Evolutionary conservation across 345 rosid genomes (phyloP).

Genomic region (Eucalyptus rudis): DNA sequence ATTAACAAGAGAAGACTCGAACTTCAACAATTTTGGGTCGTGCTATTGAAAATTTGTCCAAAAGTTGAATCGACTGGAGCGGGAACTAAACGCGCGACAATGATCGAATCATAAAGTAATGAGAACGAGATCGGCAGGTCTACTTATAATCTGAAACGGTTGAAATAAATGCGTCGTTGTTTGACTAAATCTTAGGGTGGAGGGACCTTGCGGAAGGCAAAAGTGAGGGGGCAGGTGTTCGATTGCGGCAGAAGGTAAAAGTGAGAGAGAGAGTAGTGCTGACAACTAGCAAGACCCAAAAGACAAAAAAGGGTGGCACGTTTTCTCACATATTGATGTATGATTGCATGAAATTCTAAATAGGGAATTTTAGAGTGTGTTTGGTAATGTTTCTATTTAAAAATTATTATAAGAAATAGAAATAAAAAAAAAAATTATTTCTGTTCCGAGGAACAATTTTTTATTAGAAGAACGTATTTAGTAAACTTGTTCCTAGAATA

Average conservation of each 20-base stretch:
- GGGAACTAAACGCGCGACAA: background rate
- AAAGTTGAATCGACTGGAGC: background rate
- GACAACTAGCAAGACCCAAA: background rate
- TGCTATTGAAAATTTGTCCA: background rate
- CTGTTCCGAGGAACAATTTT: accelerated
- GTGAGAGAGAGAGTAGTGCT: background rate
- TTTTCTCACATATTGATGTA: background rate
- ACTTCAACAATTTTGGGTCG: background rate
- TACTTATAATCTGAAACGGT: background rate
- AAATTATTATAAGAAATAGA: no score
- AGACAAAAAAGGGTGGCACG: background rate
- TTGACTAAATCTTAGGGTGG: background rate
- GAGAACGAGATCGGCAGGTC: background rate
- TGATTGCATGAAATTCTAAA: background rate
- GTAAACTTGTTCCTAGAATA: no score
- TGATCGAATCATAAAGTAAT: background rate
- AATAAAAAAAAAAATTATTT: no score
- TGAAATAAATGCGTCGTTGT: background rate
- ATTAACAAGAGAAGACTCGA: background rate
- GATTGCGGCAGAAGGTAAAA: no score
- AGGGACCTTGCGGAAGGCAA: background rate
- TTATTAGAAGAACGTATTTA: no score
- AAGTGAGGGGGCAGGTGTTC: background rate
- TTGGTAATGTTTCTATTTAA: no score
- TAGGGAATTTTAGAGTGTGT: no score